phyloP scores from a whole-genome alignment of 208 protist species.

The Blastocrithidia nonstop region DNA sequence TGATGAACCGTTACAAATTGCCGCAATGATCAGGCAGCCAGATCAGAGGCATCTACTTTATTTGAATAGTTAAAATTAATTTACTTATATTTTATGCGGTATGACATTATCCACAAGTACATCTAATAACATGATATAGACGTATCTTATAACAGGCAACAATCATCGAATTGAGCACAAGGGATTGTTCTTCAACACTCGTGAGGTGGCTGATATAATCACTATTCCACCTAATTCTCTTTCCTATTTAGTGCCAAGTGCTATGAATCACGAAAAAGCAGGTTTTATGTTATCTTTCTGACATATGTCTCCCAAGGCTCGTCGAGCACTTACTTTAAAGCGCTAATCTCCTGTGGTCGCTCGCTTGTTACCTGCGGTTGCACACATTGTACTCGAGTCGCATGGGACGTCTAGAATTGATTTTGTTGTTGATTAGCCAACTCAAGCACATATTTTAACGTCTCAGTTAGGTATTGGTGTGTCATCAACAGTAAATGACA shows the following conservation, averaged over 20 bases:
- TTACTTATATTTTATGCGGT: slow-evolving; percentile 64
- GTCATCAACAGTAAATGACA: no score
- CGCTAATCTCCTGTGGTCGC: no score
- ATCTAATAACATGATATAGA: slow-evolving; percentile 25
- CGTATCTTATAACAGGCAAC: slow-evolving; percentile 63
- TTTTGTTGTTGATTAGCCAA: slow-evolving; percentile 22
- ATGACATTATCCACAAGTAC: slow-evolving; percentile 28
- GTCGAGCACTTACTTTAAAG: no score
- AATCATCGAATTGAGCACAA: slow-evolving; percentile 61
- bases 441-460: no score
- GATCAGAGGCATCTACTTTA: slow-evolving; percentile 66
- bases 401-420: no score
- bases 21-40: slow-evolving; percentile 57
- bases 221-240: slow-evolving; percentile 47
- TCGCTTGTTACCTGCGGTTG: not conserved
- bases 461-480: no score
- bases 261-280: slow-evolving; percentile 43
- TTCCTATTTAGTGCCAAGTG: slow-evolving; percentile 60
- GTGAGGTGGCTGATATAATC: slow-evolving; percentile 51
- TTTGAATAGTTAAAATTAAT: slow-evolving; percentile 28
- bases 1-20: slow-evolving; percentile 43
- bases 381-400: no score
- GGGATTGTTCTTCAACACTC: slow-evolving; percentile 33
- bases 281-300: slow-evolving; percentile 79
- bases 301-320: no score